These are phyloP conservation scores for Rubus parviflorus DNA, from an alignment of 306 rosid species.

Conservation along the genomic window DNA sequence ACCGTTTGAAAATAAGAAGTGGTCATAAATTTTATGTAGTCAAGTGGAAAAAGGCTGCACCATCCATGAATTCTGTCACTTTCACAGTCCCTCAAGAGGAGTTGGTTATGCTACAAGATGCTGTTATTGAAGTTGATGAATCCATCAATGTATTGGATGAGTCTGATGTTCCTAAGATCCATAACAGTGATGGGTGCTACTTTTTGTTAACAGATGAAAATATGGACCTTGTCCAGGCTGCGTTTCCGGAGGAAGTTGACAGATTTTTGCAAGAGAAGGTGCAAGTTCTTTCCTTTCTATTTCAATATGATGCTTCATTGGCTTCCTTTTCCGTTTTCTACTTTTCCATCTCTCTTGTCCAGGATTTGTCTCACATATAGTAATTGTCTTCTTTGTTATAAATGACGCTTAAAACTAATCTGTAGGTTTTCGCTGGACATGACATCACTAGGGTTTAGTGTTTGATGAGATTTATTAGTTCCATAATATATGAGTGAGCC, in stretches of 20 bases:
- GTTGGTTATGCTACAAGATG: slow-evolving; percentile 43
- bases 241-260: slow-evolving; percentile 65
- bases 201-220: slow-evolving; percentile 86
- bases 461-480: not conserved
- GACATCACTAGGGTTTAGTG: not conserved
- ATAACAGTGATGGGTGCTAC: slow-evolving; percentile 46
- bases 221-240: slow-evolving; percentile 71
- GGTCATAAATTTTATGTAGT: slow-evolving; percentile 65
- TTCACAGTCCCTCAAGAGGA: slow-evolving; percentile 32
- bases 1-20: slow-evolving; percentile 65
- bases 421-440: not conserved
- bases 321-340: not conserved
- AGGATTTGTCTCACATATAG: not conserved
- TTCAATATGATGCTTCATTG: not conserved
- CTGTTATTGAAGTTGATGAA: slow-evolving; percentile 51
- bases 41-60: slow-evolving; percentile 58
- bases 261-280: slow-evolving; percentile 79
- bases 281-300: slow-evolving; percentile 1
- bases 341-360: not conserved
- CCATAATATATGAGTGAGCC: not conserved
- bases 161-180: slow-evolving; percentile 47
- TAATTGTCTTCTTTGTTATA: not conserved
- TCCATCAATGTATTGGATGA: slow-evolving; percentile 48
- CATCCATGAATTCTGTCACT: slow-evolving; percentile 14
- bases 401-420: not conserved